Evolutionary conservation across 2,329 filamentous ascomycete species (phyloP).

Genomic region (Xylaria sp.): DNA sequence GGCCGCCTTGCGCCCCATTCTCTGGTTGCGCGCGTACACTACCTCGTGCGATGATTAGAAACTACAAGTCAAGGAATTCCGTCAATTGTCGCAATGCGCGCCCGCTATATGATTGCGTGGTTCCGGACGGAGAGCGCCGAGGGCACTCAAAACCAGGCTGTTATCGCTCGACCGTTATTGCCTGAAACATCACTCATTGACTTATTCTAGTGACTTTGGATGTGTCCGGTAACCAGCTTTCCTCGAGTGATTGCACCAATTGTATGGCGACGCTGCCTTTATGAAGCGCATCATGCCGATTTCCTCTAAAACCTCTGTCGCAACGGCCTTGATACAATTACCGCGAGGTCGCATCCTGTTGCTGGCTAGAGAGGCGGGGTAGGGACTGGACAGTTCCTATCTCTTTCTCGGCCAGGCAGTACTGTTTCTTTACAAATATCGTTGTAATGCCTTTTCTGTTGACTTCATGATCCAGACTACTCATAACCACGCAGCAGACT

Average conservation of each 20-base stretch:
- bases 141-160: not conserved
- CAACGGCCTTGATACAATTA: constrained; percentile 21
- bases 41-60: not conserved
- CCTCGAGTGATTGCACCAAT: constrained; percentile 13
- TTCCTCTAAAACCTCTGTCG: constrained; percentile 24
- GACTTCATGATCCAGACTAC: not conserved
- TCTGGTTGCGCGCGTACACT: constrained; percentile 19
- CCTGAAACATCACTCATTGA: constrained; percentile 16
- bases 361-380: constrained; percentile 21
- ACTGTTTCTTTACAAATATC: not conserved
- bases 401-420: not conserved
- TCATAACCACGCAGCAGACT: not conserved
- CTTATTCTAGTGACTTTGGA: constrained; percentile 17
- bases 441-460: not conserved
- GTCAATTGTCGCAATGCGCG: constrained; percentile 17
- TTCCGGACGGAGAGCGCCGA: constrained; percentile 22
- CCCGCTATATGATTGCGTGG: not conserved
- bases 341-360: constrained; percentile 22
- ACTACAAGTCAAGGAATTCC: not conserved
- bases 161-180: constrained; percentile 20
- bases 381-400: constrained; percentile 1
- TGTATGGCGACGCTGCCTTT: constrained; percentile 3
- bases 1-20: constrained; percentile 2
- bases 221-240: constrained; percentile 16
- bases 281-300: constrained; percentile 26